These are phyloP conservation scores for Aureobasidium mangrovei DNA, from an alignment of 2,329 filamentous ascomycete species.

Conservation along the genomic window DNA sequence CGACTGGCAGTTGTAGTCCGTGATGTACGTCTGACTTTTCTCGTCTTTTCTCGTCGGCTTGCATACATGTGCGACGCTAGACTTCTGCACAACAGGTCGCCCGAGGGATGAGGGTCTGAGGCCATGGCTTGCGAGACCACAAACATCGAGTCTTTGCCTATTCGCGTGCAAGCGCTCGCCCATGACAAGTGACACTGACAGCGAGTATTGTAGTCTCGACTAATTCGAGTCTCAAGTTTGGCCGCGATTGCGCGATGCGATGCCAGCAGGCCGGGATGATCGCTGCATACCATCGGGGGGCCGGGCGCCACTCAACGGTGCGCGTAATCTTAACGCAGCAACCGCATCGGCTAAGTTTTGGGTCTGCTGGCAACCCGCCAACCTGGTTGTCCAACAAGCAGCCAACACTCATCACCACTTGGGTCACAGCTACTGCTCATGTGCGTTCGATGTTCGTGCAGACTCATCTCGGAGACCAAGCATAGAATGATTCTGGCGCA, in stretches of 20 bases:
- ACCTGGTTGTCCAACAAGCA: constrained; percentile 3
- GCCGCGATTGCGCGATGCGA: constrained; percentile 12
- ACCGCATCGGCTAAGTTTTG: constrained; percentile 8
- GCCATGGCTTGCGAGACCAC: not conserved
- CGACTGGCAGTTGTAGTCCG: not conserved
- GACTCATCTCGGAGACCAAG: not conserved
- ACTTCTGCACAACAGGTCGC: not conserved
- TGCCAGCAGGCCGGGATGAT: constrained; percentile 4
- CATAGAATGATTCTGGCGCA: not conserved
- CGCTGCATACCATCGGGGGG: constrained; percentile 9
- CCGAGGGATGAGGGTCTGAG: not conserved
- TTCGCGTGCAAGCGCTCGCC: not conserved
- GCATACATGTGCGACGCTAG: constrained; percentile 8
- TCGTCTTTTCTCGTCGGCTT: constrained; percentile 6
- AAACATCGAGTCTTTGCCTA: not conserved
- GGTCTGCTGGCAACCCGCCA: constrained; percentile 6
- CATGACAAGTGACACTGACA: constrained; percentile 8
- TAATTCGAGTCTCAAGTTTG: not conserved
- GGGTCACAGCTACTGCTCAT: not conserved
- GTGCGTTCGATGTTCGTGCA: not conserved
- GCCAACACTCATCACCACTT: not conserved
- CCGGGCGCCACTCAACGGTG: constrained; percentile 1
- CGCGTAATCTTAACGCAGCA: constrained; percentile 13
- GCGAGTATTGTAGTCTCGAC: not conserved
- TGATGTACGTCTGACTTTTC: not conserved